These are phyloP conservation scores for Talaromyces sp. DNA, from an alignment of 2,329 filamentous ascomycete species.

Conservation along the genomic window DNA sequence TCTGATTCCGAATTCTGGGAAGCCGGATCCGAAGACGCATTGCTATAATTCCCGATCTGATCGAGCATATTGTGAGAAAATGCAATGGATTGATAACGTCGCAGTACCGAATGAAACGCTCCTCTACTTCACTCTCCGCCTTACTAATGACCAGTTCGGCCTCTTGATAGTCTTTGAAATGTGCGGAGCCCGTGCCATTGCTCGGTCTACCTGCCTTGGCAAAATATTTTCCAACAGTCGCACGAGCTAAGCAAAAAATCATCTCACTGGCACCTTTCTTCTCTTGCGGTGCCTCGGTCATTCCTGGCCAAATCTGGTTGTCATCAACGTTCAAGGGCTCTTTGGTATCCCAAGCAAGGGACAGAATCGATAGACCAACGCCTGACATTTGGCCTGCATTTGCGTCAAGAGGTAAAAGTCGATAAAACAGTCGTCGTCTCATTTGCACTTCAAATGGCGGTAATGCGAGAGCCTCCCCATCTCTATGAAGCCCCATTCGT, in stretches of 20 bases:
- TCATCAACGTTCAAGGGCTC: not conserved
- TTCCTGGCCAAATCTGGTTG: not conserved
- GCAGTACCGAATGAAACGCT: not conserved
- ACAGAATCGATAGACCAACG: not conserved
- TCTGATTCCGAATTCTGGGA: not conserved
- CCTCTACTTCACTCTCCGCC: not conserved
- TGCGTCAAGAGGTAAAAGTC: not conserved
- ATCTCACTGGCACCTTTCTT: not conserved
- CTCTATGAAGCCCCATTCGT: slow-evolving; percentile 45
- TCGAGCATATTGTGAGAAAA: not conserved
- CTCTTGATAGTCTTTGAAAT: not conserved
- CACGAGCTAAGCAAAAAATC: not conserved
- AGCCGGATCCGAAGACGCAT: not conserved
- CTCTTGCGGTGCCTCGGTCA: not conserved
- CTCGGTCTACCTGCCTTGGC: not conserved
- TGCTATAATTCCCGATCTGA: not conserved
- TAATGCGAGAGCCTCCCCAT: slow-evolving; percentile 56
- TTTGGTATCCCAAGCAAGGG: not conserved
- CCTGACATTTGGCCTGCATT: slow-evolving; percentile 18
- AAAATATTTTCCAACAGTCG: not conserved
- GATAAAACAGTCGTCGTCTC: slow-evolving; percentile 55
- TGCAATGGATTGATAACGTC: not conserved
- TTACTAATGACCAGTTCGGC: not conserved
- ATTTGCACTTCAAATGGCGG: slow-evolving; percentile 65
- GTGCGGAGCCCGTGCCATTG: not conserved